phyloP scores from a whole-genome alignment of 768 basidiomycete genomes.

The Amanita inopinata region DNA sequence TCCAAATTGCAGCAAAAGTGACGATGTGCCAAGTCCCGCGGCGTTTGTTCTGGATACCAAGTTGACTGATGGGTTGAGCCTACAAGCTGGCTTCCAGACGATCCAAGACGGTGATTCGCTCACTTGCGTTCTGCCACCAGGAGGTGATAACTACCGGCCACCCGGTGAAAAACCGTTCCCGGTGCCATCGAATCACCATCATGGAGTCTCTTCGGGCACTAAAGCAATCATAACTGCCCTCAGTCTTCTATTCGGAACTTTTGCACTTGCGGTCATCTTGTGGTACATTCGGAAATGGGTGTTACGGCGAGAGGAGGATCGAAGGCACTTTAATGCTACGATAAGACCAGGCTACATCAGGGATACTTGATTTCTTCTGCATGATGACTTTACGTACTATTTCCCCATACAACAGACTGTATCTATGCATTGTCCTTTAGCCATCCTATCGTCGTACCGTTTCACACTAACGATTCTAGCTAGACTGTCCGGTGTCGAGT shows the following conservation, averaged over 20 bases:
- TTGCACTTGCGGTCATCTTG: constrained; percentile 26
- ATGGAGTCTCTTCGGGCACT: constrained; percentile 20
- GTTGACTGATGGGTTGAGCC: constrained; percentile 27
- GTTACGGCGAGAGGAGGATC: constrained; percentile 21
- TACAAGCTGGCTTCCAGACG: constrained; percentile 44
- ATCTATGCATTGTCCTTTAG: constrained; percentile 16
- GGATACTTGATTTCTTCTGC: too few species aligned
- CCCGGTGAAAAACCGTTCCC: constrained; percentile 42
- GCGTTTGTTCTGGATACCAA: constrained; percentile 49
- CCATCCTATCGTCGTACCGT: constrained; percentile 4
- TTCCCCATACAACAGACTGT: too few species aligned
- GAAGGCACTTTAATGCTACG: constrained; percentile 16
- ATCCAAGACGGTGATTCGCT: constrained; percentile 47
- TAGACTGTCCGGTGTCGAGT: background rate
- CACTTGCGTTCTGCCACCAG: constrained; percentile 59
- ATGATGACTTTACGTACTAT: too few species aligned
- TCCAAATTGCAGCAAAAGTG: constrained; percentile 47
- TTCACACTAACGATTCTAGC: background rate
- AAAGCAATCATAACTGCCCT: constrained; percentile 38
- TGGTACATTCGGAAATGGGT: constrained; percentile 45
- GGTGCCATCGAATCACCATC: constrained; percentile 14
- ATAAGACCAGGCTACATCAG: constrained; percentile 16
- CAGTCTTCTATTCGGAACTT: constrained; percentile 39
- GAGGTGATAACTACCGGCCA: constrained; percentile 66
- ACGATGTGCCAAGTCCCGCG: constrained; percentile 41